Evolutionary conservation across 208 protist genomes (phyloP).

Genomic region (Trichomonas vaginalis): DNA sequence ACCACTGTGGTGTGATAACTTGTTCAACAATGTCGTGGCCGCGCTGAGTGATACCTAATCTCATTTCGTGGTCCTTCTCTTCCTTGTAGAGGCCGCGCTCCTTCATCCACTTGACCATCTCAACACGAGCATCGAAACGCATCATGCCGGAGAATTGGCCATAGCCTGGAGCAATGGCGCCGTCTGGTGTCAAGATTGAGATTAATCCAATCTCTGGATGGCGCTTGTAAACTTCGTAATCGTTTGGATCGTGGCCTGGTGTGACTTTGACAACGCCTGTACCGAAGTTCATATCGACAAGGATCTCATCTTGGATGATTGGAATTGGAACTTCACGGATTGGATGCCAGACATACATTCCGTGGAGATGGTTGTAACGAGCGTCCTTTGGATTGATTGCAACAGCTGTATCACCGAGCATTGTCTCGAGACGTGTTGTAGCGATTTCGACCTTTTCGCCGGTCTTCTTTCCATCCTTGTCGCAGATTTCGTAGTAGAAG

Average conservation of each 20-base stretch:
- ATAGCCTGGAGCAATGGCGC: slow-evolving; percentile 62
- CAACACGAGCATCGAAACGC: slow-evolving; percentile 71
- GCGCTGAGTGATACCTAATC: slow-evolving; percentile 21
- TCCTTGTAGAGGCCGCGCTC: slow-evolving; percentile 63
- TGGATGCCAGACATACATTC: slow-evolving; percentile 77
- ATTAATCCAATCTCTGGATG: slow-evolving; percentile 72
- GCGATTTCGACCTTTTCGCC: slow-evolving; percentile 31
- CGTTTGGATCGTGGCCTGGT: slow-evolving; percentile 98
- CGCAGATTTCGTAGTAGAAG: slow-evolving; percentile 26
- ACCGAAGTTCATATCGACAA: slow-evolving; percentile 92
- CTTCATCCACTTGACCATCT: slow-evolving; percentile 64
- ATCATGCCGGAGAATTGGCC: slow-evolving; percentile 57
- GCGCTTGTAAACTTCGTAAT: slow-evolving; percentile 84
- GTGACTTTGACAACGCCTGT: slow-evolving; percentile 84
- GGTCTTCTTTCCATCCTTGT: neutral
- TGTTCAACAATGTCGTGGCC: slow-evolving; percentile 92
- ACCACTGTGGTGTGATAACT: slow-evolving; percentile 97
- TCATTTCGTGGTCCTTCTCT: slow-evolving; percentile 45
- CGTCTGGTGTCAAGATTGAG: slow-evolving; percentile 80
- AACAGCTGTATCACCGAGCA: slow-evolving; percentile 70
- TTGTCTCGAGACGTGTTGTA: slow-evolving; percentile 94
- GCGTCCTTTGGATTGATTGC: slow-evolving; percentile 88
- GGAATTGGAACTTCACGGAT: slow-evolving; percentile 72
- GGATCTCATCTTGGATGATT: slow-evolving; percentile 73
- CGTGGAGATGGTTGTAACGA: slow-evolving; percentile 71